A percentile compares a stretch with the other conserved stretches of the same genome.
Evolutionary conservation across 2,329 filamentous ascomycete species (phyloP).

Genomic region (Xylariaceae sp.): DNA sequence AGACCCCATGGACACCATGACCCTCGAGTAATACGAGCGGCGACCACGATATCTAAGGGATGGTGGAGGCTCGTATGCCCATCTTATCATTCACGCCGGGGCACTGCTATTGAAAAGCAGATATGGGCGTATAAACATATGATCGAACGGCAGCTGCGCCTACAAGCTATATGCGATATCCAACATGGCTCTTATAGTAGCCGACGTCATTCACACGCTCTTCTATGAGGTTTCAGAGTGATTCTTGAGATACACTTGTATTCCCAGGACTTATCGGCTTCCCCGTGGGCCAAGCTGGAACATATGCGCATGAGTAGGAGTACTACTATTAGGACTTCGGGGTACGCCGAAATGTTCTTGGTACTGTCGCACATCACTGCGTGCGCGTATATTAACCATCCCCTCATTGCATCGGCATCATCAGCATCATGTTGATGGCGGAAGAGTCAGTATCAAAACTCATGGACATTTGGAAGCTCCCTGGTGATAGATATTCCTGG

Average conservation of each 20-base stretch:
- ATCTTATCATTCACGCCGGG: neutral
- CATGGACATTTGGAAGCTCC: neutral
- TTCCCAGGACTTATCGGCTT: neutral
- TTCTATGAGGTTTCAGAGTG: neutral
- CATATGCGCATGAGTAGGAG: neutral
- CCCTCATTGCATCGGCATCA: neutral
- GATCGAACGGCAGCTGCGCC: neutral
- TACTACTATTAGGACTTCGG: neutral
- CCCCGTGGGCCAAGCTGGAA: neutral
- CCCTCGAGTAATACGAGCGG: neutral
- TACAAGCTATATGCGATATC: neutral
- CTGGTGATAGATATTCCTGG: neutral
- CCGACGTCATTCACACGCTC: neutral
- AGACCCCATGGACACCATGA: neutral
- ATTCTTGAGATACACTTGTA: neutral
- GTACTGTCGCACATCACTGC: slow-evolving; percentile 1
- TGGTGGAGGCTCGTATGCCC: neutral
- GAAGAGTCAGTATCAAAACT: neutral
- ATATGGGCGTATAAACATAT: neutral
- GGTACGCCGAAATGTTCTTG: slow-evolving; percentile 3
- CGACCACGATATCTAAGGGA: neutral
- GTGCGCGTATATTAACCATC: slow-evolving; percentile 1
- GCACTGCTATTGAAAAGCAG: neutral
- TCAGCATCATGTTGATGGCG: neutral
- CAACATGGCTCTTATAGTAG: neutral